phyloP scores from a whole-genome alignment of 148 eudicot species.

The Oxyria digyna region DNA sequence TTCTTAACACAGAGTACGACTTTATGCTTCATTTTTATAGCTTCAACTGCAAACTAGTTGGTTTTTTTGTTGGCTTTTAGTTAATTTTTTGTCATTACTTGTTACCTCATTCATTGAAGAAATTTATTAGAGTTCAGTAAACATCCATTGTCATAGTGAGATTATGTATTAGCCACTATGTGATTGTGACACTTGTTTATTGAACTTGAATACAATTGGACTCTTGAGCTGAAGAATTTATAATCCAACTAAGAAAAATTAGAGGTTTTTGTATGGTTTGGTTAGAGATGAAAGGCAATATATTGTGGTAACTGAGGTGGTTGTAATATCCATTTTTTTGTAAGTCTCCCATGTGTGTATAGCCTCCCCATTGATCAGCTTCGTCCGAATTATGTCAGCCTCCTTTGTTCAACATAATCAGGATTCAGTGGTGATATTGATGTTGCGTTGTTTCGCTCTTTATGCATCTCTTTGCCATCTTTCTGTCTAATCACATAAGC shows the following conservation, averaged over 20 bases:
- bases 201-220: not conserved
- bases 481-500: too few species aligned
- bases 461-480: too few species aligned
- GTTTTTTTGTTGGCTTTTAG: not conserved
- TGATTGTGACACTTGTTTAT: not conserved
- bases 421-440: not conserved
- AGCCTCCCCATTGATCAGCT: not conserved
- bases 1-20: constrained; percentile 61
- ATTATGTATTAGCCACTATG: not conserved
- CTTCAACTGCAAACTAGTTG: not conserved
- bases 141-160: too few species aligned
- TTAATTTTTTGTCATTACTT: not conserved
- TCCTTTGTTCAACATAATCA: not conserved
- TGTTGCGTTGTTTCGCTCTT: not conserved
- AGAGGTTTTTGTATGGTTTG: too few species aligned
- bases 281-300: not conserved
- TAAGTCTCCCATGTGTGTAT: not conserved
- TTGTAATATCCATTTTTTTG: not conserved
- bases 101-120: not conserved
- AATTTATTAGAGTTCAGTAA: not conserved
- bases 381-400: not conserved
- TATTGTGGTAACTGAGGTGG: not conserved
- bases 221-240: not conserved
- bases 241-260: not conserved
- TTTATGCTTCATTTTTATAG: not conserved